Percentiles rank a stretch among this genome's conserved stretches.
These are phyloP conservation scores for Colletotrichum liriopes DNA, from an alignment of 2,329 filamentous ascomycete genomes.

Conservation along the genomic window DNA sequence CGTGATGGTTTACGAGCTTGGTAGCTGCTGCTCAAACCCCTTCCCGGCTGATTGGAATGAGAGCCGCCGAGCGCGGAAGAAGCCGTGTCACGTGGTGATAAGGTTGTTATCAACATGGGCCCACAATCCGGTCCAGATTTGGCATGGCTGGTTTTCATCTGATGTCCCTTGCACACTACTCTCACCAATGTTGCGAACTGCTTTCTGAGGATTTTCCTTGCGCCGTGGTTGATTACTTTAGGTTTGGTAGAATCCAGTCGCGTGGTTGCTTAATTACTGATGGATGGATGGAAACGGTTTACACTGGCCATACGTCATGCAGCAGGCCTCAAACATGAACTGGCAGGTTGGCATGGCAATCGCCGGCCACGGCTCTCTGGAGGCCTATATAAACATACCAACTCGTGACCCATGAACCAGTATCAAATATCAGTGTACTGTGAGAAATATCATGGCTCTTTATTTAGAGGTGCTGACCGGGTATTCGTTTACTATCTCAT, in stretches of 20 bases:
- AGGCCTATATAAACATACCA: background rate
- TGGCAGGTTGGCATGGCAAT: background rate
- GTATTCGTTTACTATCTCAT: constrained; percentile 23
- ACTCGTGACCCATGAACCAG: background rate
- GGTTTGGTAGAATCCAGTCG: background rate
- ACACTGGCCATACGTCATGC: background rate
- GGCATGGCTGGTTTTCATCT: background rate
- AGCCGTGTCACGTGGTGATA: constrained; percentile 40
- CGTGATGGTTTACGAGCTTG: constrained; percentile 34
- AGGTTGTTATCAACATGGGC: background rate
- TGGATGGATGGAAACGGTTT: too few species aligned
- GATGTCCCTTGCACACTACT: background rate
- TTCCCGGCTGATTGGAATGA: constrained; percentile 35
- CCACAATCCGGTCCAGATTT: background rate
- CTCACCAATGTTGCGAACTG: too few species aligned
- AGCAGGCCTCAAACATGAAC: background rate
- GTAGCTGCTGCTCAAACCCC: constrained; percentile 34
- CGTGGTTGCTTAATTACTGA: background rate
- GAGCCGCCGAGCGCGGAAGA: constrained; percentile 23
- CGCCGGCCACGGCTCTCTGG: background rate
- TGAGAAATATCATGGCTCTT: background rate
- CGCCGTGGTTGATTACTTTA: background rate
- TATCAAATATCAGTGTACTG: background rate
- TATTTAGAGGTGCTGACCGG: constrained; percentile 1
- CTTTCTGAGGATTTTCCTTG: background rate